A percentile compares a stretch with the other conserved stretches of the same genome.
phyloP scores from a whole-genome alignment of 2,329 filamentous ascomycete species.

The Seiridium unicorne region DNA sequence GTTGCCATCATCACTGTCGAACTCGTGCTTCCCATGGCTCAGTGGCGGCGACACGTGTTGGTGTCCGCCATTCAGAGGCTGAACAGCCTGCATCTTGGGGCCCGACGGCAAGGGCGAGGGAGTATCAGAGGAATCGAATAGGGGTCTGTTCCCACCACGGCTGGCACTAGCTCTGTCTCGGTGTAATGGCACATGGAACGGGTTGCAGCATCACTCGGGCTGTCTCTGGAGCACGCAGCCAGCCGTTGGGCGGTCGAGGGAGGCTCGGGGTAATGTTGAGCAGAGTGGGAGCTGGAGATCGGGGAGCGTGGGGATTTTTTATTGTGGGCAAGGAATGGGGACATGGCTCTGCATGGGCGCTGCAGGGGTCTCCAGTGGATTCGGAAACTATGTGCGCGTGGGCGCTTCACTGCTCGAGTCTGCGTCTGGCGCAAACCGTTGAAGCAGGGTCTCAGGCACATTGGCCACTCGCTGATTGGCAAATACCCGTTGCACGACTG shows the following conservation, averaged over 20 bases:
- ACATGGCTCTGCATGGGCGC: too few species aligned
- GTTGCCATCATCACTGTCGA: slow-evolving; percentile 48
- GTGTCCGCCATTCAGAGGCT: slow-evolving; percentile 15
- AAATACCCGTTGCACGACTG: not conserved
- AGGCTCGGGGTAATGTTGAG: slow-evolving; percentile 46
- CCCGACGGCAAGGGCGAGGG: not conserved
- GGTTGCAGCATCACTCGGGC: slow-evolving; percentile 10
- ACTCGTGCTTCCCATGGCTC: slow-evolving; percentile 25
- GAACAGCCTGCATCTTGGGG: slow-evolving; percentile 17
- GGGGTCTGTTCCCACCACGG: not conserved
- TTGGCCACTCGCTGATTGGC: not conserved
- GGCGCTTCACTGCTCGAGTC: too few species aligned
- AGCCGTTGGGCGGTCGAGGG: slow-evolving; percentile 15
- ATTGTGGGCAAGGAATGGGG: slow-evolving; percentile 8
- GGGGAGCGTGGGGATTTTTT: slow-evolving; percentile 8
- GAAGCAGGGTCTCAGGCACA: too few species aligned
- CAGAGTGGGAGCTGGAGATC: slow-evolving; percentile 26
- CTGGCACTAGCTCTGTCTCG: not conserved
- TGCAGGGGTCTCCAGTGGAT: not conserved
- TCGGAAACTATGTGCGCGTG: not conserved
- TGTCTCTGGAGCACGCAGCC: slow-evolving; percentile 20
- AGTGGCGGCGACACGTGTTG: slow-evolving; percentile 22
- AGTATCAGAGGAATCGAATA: not conserved
- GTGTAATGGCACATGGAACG: slow-evolving; percentile 2
- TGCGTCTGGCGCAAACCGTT: too few species aligned